phyloP scores from a whole-genome alignment of 2,329 filamentous ascomycete species.

The Colletotrichum eleusines region DNA sequence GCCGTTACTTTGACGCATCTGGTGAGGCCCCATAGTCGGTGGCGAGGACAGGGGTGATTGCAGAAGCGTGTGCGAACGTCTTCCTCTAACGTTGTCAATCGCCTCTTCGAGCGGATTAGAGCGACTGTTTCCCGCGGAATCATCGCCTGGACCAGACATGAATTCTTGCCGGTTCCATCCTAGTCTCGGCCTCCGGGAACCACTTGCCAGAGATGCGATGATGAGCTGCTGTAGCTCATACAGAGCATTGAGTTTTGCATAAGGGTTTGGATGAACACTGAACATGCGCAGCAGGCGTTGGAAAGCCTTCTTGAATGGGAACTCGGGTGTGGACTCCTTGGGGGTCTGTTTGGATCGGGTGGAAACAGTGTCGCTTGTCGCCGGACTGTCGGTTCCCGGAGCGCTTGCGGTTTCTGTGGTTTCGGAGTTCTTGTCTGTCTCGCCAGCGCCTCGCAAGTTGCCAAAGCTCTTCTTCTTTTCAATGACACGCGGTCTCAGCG shows the following conservation, averaged over 20 bases:
- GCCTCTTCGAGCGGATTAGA: constrained; percentile 71
- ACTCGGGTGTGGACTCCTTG: constrained; percentile 63
- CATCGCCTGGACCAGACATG: constrained; percentile 49
- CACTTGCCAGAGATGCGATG: constrained; percentile 68
- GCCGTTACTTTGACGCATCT: constrained; percentile 56
- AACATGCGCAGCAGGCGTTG: constrained; percentile 85
- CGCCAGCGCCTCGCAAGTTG: constrained; percentile 68
- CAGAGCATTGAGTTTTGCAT: constrained; percentile 84
- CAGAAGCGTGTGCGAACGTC: constrained; percentile 69
- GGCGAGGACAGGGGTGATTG: constrained; percentile 51
- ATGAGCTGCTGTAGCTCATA: constrained; percentile 88
- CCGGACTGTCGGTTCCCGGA: constrained; percentile 57
- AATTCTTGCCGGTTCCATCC: constrained; percentile 52
- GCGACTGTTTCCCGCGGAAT: constrained; percentile 52
- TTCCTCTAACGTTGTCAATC: constrained; percentile 77
- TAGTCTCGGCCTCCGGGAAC: constrained; percentile 49
- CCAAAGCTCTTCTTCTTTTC: constrained; percentile 78
- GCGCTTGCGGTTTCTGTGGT: constrained; percentile 53
- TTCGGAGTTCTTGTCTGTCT: constrained; percentile 54
- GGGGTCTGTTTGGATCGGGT: constrained; percentile 46
- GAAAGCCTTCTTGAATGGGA: constrained; percentile 86
- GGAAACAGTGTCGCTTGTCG: constrained; percentile 55
- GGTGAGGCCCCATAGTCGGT: constrained; percentile 47
- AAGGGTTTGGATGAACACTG: constrained; percentile 88
- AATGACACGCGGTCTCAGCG: constrained; percentile 63